A percentile compares a stretch with the other conserved stretches of the same genome.
Conservation (phyloP, 2,329 filamentous ascomycete genomes). For the Ceratocystis cubensis region DNA sequence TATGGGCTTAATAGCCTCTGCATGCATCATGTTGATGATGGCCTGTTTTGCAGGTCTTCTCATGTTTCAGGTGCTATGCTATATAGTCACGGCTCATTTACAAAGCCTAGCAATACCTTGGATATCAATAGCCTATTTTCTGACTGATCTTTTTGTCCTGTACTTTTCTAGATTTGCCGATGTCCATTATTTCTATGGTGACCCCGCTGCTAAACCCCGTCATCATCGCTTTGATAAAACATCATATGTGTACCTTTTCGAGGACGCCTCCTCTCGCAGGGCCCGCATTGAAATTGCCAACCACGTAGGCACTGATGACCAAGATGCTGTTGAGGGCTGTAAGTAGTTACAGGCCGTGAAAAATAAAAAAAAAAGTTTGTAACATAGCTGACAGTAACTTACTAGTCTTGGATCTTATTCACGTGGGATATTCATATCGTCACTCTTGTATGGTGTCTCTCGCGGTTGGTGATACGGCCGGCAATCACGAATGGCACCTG, state of each 20-base stretch:
- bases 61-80: background rate
- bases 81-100: no score
- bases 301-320: conserved; percentile 57
- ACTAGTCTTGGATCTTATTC: conserved; percentile 52
- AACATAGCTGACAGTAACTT: conserved; percentile 56
- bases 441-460: conserved; percentile 60
- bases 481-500: conserved; percentile 58
- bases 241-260: conserved; percentile 70
- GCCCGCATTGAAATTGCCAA: conserved; percentile 68
- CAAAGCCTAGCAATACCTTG: background rate
- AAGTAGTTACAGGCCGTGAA: conserved; percentile 43
- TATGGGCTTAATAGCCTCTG: background rate
- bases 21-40: background rate
- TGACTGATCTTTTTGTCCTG: conserved; percentile 5
- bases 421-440: conserved; percentile 58
- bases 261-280: conserved; percentile 53
- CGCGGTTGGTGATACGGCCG: conserved; percentile 39
- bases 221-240: conserved; percentile 71
- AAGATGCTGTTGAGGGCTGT: conserved; percentile 70
- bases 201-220: conserved; percentile 52
- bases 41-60: conserved; percentile 5
- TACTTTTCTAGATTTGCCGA: conserved; percentile 55
- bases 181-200: conserved; percentile 64
- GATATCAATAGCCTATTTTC: no score
- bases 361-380: conserved; percentile 35